phyloP scores from a whole-genome alignment of 2,329 filamentous ascomycete genomes.

The Pestalotiopsis sp. region DNA sequence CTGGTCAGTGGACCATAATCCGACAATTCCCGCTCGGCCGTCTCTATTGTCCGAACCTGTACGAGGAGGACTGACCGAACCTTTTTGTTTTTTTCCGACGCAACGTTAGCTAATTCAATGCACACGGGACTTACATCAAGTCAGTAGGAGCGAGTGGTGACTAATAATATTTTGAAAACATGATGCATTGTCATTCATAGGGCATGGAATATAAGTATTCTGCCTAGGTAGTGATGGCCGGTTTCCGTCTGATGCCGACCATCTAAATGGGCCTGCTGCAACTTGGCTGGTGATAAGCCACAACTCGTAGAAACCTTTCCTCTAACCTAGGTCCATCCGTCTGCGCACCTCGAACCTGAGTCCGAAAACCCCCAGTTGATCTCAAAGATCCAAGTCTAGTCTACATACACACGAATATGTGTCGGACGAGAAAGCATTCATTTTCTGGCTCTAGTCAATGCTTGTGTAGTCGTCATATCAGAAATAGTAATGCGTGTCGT shows the following conservation, averaged over 20 bases:
- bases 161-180: too few species aligned
- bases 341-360: not conserved
- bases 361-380: not conserved
- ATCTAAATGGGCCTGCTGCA: not conserved
- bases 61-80: too few species aligned
- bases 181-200: not conserved
- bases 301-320: not conserved
- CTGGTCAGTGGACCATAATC: too few species aligned
- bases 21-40: too few species aligned
- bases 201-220: not conserved
- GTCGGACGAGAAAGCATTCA: not conserved
- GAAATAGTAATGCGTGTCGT: not conserved
- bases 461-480: not conserved
- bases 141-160: too few species aligned
- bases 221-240: not conserved
- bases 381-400: not conserved
- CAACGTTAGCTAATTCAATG: too few species aligned
- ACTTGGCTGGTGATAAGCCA: not conserved
- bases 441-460: not conserved
- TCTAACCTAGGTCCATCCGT: not conserved
- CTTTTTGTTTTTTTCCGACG: too few species aligned
- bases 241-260: not conserved
- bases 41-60: too few species aligned
- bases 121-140: too few species aligned
- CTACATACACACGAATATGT: not conserved